Base-by-base conservation (phyloP, 306 rosid species). In the Hippophae rhamnoides region DNA sequence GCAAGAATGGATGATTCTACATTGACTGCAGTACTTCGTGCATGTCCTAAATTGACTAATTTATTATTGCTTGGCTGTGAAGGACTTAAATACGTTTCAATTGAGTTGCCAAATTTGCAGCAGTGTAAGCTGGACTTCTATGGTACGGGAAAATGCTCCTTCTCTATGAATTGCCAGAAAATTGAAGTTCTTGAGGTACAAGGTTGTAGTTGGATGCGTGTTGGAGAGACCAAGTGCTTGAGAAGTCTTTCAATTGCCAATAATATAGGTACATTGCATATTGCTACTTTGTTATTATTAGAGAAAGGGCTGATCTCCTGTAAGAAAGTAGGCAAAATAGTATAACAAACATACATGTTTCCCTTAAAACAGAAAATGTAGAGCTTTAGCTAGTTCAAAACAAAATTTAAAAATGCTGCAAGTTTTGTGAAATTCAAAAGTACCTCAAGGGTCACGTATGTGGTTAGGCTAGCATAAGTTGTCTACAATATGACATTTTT, bases 201-300 rank as follows among this genome's bases (percentile, higher is more conserved):
- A 80, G 99, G 99, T 18, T 93, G 95, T 80, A 86, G 95, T 58
- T 86, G 88, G 97, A 88, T 93, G 67, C 78, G 82, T 65, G 99
- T 84, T 63, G 69, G 72, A 14, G 77, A 79, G 67, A 71, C 95
- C 43, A 68, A 74, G 57, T 61, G 60, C 77, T 72, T 93, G 86
- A 80, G 50, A 69, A 66, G 54, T 59, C 97, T 93, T 67, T 78
- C 90, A 8, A 77, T 93, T 68, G 79, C 97, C 53, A 93, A 88
- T 51, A 78, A 67, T 69, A 77, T 84, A 61, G 99, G 99, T 92
- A 81, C 65, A 26, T 51, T 27, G 41, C 53, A 44, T 52, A 23
- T 7, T 10, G 27, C 6, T 64, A 27, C 23, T 46, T 52, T 12
- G 41, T 52, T 27, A 0, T n/a, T 58, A 47, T 14, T 3, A 48